Evolutionary conservation across 257 asterid genomes (phyloP).

Genomic region (Pogostemon cablin): DNA sequence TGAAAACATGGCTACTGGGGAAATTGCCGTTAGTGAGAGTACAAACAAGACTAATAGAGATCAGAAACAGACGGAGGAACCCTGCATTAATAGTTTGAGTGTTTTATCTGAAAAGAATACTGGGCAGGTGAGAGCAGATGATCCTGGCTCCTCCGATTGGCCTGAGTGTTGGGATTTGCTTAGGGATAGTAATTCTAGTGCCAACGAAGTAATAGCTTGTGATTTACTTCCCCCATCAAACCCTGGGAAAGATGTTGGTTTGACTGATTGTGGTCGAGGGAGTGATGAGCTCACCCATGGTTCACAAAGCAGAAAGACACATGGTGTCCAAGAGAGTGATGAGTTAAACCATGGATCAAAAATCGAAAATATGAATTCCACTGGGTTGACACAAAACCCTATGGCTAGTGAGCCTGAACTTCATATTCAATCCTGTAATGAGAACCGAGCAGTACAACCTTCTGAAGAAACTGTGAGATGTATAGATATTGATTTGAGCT

Average conservation of each 20-base stretch:
- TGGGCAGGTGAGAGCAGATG: conserved; percentile 44
- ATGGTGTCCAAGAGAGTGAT: conserved; percentile 32
- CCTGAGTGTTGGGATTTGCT: conserved; percentile 58
- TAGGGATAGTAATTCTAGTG: conserved; percentile 40
- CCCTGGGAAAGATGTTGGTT: conserved; percentile 27
- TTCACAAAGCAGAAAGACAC: conserved; percentile 42
- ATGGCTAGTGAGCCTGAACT: conserved; percentile 30
- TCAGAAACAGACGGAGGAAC: conserved; percentile 34
- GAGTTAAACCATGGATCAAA: conserved; percentile 39
- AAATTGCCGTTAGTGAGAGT: conserved; percentile 21
- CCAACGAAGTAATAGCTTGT: conserved; percentile 34
- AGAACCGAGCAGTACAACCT: conserved; percentile 37
- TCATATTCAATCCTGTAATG: conserved; percentile 36
- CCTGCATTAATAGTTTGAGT: conserved; percentile 6
- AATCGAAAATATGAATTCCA: conserved; percentile 37
- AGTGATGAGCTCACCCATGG: conserved; percentile 34
- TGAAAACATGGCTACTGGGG: conserved; percentile 39
- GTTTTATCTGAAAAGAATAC: conserved; percentile 35
- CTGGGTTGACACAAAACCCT: conserved; percentile 37
- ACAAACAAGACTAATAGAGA: conserved; percentile 18
- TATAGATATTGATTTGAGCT: conserved; percentile 43
- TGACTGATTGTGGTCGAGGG: conserved; percentile 33
- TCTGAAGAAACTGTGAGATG: conserved; percentile 48
- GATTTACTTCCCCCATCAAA: conserved; percentile 38
- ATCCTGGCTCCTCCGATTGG: conserved; percentile 43